Conservation (phyloP, 2,329 filamentous ascomycete species). For the Monilinia polystroma region DNA sequence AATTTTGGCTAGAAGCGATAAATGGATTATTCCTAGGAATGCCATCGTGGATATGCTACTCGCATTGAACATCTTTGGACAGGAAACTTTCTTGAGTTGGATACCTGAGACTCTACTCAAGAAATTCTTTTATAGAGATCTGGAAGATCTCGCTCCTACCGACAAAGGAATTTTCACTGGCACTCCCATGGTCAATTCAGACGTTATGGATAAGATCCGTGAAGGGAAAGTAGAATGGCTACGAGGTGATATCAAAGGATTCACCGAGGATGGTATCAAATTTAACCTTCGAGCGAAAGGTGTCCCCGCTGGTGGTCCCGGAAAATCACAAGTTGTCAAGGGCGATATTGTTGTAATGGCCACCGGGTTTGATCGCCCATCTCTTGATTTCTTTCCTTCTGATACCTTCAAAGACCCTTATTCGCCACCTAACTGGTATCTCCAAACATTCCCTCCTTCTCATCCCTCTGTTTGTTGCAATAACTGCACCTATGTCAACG, state of each 20-base stretch:
- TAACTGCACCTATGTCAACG: slow-evolving; percentile 75
- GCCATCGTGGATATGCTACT: slow-evolving; percentile 70
- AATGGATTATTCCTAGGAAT: slow-evolving; percentile 86
- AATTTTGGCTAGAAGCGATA: slow-evolving; percentile 74
- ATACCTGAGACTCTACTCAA: slow-evolving; percentile 75
- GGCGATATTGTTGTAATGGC: slow-evolving; percentile 81
- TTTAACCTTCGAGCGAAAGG: slow-evolving; percentile 72
- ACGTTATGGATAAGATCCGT: slow-evolving; percentile 74
- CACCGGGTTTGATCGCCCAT: slow-evolving; percentile 75
- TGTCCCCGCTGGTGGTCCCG: slow-evolving; percentile 74
- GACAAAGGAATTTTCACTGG: slow-evolving; percentile 75
- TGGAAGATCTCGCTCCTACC: slow-evolving; percentile 69
- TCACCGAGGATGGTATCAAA: slow-evolving; percentile 61
- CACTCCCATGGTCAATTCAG: slow-evolving; percentile 84
- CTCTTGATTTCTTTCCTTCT: slow-evolving; percentile 69
- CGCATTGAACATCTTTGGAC: slow-evolving; percentile 74
- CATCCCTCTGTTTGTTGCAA: slow-evolving; percentile 75
- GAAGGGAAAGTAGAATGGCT: slow-evolving; percentile 73
- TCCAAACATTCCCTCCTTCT: slow-evolving; percentile 77
- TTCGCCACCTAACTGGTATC: slow-evolving; percentile 80
- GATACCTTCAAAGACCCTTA: slow-evolving; percentile 74
- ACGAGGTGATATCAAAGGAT: slow-evolving; percentile 71
- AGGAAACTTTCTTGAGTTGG: slow-evolving; percentile 72
- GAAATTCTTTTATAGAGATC: slow-evolving; percentile 79
- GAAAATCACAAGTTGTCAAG: slow-evolving; percentile 61